Percentiles rank a stretch among this genome's conserved stretches.
Evolutionary conservation across 2,329 filamentous ascomycete species (phyloP).

Genomic region (Bisporella sp.): DNA sequence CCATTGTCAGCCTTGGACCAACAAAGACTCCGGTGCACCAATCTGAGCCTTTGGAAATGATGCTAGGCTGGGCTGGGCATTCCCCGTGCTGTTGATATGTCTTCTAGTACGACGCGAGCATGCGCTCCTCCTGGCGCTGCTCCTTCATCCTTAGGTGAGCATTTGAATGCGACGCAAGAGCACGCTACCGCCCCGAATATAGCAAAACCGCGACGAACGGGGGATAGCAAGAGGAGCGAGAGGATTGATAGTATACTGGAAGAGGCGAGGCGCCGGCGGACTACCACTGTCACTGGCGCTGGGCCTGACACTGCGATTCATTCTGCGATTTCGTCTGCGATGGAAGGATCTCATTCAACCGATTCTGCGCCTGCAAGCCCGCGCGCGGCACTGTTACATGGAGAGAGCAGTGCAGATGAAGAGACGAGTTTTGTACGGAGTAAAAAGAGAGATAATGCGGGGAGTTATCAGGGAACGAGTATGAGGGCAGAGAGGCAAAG

Average conservation of each 20-base stretch:
- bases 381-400: neutral
- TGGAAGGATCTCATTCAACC: neutral
- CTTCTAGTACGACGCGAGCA: too few species aligned
- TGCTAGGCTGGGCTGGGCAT: too few species aligned
- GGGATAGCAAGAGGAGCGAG: neutral
- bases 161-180: neutral
- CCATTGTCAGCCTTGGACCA: too few species aligned
- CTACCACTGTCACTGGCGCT: too few species aligned
- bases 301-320: too few species aligned
- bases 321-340: too few species aligned
- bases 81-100: too few species aligned
- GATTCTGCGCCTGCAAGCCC: slow-evolving; percentile 4
- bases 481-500: slow-evolving; percentile 1
- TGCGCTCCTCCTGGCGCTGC: too few species aligned
- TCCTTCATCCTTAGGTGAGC: too few species aligned
- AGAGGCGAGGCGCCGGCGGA: slow-evolving; percentile 3
- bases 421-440: slow-evolving; percentile 32
- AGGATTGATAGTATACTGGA: slow-evolving; percentile 21
- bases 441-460: slow-evolving; percentile 7
- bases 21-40: too few species aligned
- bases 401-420: slow-evolving; percentile 28
- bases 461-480: slow-evolving; percentile 20
- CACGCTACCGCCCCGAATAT: neutral
- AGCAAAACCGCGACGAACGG: neutral
- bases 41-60: too few species aligned